Percentiles rank a stretch among this genome's conserved stretches.
Conservation (phyloP, 2,329 filamentous ascomycete species). For the Parafenestella ontariensis region DNA sequence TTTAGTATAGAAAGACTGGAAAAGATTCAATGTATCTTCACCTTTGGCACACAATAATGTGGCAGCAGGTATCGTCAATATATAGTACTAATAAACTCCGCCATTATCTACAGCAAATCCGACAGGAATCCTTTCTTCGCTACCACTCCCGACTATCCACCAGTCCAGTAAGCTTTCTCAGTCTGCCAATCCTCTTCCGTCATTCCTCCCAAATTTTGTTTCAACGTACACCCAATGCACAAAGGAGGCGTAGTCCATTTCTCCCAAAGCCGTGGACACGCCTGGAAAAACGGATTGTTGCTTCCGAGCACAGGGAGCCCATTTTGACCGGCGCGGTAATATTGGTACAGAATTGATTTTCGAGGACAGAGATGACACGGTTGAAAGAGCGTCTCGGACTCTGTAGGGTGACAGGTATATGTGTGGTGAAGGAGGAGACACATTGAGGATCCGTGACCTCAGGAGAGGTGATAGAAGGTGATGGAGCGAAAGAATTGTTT, state of each 20-base stretch:
- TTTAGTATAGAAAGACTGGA: too few species aligned
- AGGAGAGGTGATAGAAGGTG: too few species aligned
- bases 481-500: too few species aligned
- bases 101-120: too few species aligned
- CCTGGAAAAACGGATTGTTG: slow-evolving; percentile 9
- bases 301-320: not conserved
- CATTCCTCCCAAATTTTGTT: not conserved
- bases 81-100: too few species aligned
- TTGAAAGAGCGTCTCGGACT: slow-evolving; percentile 4
- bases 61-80: too few species aligned
- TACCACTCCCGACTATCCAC: too few species aligned
- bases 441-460: too few species aligned
- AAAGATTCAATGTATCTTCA: too few species aligned
- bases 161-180: not conserved
- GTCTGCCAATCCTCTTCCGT: not conserved
- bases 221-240: slow-evolving; percentile 23
- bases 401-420: not conserved
- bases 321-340: not conserved
- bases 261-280: slow-evolving; percentile 25
- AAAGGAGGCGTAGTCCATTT: slow-evolving; percentile 23
- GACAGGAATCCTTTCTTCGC: too few species aligned
- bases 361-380: slow-evolving; percentile 16
- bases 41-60: too few species aligned
- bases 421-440: not conserved
- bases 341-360: not conserved